These are phyloP conservation scores for Diplotaxis tenuifolia DNA, from an alignment of 345 rosid genomes.

Conservation along the genomic window DNA sequence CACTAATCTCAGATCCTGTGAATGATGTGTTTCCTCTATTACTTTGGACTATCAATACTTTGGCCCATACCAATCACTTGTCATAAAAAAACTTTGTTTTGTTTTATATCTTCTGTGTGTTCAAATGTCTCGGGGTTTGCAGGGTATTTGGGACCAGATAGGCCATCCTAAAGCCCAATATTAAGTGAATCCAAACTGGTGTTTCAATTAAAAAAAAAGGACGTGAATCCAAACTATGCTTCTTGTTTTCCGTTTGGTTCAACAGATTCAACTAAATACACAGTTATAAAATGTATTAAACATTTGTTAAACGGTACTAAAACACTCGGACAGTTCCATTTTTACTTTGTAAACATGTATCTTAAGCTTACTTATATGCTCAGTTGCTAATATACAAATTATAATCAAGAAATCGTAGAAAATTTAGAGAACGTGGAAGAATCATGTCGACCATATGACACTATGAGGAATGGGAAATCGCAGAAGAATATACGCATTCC, in stretches of 20 bases:
- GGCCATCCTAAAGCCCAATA: background rate
- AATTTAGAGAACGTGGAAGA: slow-evolving; percentile 34
- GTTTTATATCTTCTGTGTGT: background rate
- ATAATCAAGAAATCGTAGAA: background rate
- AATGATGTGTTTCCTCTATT: background rate
- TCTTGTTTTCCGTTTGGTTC: background rate
- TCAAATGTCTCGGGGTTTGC: background rate
- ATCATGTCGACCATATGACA: slow-evolving; percentile 40
- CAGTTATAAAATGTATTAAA: background rate
- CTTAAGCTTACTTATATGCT: background rate
- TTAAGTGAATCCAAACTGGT: background rate
- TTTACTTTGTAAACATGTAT: background rate
- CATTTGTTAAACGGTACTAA: background rate
- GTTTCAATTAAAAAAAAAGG: too few relatives aligned
- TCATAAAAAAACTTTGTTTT: background rate
- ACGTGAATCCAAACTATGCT: background rate
- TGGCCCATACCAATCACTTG: background rate
- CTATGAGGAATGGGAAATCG: slow-evolving; percentile 4
- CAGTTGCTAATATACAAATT: background rate
- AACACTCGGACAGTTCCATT: background rate
- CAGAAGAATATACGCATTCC: slow-evolving; percentile 53
- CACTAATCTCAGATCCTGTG: background rate
- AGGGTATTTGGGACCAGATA: background rate
- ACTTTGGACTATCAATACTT: background rate
- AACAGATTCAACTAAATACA: background rate